A percentile compares a stretch with the other conserved stretches of the same genome.
phyloP scores from a whole-genome alignment of 257 asterid species.

The Ilex aquifolium region DNA sequence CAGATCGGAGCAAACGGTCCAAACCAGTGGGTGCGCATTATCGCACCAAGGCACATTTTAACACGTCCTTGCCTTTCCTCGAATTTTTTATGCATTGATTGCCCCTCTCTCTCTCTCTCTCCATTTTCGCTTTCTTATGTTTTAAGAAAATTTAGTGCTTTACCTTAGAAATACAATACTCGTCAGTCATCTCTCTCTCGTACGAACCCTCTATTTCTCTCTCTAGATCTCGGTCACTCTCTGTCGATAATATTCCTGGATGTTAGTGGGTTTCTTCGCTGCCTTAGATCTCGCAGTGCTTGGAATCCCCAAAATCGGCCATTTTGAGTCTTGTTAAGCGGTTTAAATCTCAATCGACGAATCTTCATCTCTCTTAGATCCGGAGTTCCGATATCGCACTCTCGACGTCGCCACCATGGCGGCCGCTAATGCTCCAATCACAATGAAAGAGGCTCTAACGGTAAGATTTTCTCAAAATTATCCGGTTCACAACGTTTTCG shows the following conservation, averaged over 20 bases:
- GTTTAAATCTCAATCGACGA: slow-evolving; percentile 2
- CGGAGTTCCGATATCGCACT: slow-evolving; percentile 30
- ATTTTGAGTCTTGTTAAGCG: slow-evolving; percentile 13
- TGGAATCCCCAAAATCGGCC: slow-evolving; percentile 21
- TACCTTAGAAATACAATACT: too few relatives aligned
- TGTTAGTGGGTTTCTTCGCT: slow-evolving; percentile 40
- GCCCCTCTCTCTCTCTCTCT: too few relatives aligned
- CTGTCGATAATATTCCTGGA: slow-evolving; percentile 8
- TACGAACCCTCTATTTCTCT: slow-evolving; percentile 10
- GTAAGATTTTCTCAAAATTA: slow-evolving; percentile 25
- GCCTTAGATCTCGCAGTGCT: slow-evolving; percentile 38
- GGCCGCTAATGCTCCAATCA: slow-evolving; percentile 99
- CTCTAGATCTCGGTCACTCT: slow-evolving; percentile 14
- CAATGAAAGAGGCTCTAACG: slow-evolving; percentile 96
- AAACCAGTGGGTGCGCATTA: too few relatives aligned
- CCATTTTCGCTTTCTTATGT: too few relatives aligned
- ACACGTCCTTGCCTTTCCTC: too few relatives aligned
- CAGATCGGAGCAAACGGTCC: too few relatives aligned
- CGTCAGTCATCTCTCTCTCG: background rate
- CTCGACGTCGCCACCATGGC: slow-evolving; percentile 53
- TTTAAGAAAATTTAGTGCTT: too few relatives aligned
- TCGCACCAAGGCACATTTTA: too few relatives aligned
- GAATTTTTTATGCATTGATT: too few relatives aligned
- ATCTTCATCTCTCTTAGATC: slow-evolving; percentile 33
- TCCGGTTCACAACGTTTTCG: slow-evolving; percentile 2